Percentiles rank a stretch among this genome's conserved stretches.
phyloP scores from a whole-genome alignment of 768 basidiomycete species.

The Pleurotus djamor region DNA sequence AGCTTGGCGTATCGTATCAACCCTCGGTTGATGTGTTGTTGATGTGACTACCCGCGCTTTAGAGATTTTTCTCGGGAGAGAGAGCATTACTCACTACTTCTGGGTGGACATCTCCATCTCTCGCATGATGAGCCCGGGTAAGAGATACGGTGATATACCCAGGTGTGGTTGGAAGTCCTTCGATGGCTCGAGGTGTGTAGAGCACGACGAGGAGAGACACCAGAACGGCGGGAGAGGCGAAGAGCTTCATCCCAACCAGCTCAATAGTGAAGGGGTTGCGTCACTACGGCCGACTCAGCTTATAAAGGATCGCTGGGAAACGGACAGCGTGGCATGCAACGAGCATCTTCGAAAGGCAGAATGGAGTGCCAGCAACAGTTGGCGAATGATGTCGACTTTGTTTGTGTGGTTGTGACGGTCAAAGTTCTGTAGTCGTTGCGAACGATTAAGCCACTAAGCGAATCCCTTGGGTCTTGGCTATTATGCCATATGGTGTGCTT shows the following conservation, averaged over 20 bases:
- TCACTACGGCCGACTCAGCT: not conserved
- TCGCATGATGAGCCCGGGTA: not conserved
- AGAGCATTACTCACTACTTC: not conserved
- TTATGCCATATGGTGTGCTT: too few species aligned
- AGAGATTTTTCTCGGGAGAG: not conserved
- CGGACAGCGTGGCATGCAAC: not conserved
- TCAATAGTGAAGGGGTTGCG: not conserved
- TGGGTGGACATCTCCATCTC: not conserved
- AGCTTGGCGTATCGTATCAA: constrained; percentile 1
- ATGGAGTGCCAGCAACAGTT: not conserved
- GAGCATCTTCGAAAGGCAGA: not conserved
- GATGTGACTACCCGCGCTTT: not conserved
- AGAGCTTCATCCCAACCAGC: constrained; percentile 3
- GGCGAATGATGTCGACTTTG: too few species aligned
- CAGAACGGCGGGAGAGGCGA: not conserved
- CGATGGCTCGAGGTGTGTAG: not conserved
- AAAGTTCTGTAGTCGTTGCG: too few species aligned
- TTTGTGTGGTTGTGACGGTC: too few species aligned
- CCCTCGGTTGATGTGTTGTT: constrained; percentile 5
- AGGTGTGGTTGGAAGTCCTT: not conserved
- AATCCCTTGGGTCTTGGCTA: too few species aligned
- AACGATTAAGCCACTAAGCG: too few species aligned
- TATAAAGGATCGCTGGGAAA: not conserved
- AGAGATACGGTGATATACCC: constrained; percentile 3
- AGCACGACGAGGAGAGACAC: constrained; percentile 4